These are phyloP conservation scores for Panus rudis DNA, from an alignment of 768 basidiomycete species.

Conservation along the genomic window DNA sequence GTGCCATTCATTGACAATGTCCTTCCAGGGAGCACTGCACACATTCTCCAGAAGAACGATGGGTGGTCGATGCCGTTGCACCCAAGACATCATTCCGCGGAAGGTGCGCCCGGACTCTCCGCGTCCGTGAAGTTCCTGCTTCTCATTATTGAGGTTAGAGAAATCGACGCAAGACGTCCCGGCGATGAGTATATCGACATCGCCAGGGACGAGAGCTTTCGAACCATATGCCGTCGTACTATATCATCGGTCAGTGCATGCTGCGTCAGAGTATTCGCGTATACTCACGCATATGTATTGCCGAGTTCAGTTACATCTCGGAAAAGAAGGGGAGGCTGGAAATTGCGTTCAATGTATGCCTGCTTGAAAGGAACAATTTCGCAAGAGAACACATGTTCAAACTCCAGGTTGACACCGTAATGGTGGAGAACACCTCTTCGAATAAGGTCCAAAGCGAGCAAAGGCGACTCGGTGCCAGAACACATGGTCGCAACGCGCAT, in stretches of 20 bases:
- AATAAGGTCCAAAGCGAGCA: slow-evolving; percentile 83
- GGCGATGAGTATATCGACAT: slow-evolving; percentile 86
- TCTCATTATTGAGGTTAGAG: slow-evolving; percentile 90
- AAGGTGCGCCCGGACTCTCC: slow-evolving; percentile 95
- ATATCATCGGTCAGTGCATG: slow-evolving; percentile 1
- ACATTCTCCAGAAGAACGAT: slow-evolving; percentile 96
- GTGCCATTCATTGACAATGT: slow-evolving; percentile 71
- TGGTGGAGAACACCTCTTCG: slow-evolving; percentile 67
- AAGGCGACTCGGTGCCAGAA: slow-evolving; percentile 92
- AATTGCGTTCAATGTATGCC: slow-evolving; percentile 95
- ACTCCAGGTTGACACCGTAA: slow-evolving; percentile 53
- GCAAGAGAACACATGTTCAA: slow-evolving; percentile 94
- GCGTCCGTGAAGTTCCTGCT: slow-evolving; percentile 81
- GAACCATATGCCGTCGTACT: slow-evolving; percentile 93
- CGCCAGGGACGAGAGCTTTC: slow-evolving; percentile 76
- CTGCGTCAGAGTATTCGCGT: slow-evolving; percentile 1
- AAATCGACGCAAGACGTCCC: slow-evolving; percentile 97
- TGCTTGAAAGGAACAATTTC: slow-evolving; percentile 98
- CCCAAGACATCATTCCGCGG: slow-evolving; percentile 92
- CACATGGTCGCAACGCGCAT: slow-evolving; percentile 96
- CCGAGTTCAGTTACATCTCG: slow-evolving; percentile 92
- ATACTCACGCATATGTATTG: slow-evolving; percentile 63
- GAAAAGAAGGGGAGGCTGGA: slow-evolving; percentile 86
- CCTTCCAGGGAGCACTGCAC: slow-evolving; percentile 80
- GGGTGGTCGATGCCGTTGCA: slow-evolving; percentile 77